Conservation (phyloP, 345 rosid species). For the Salix arbutifolia region DNA sequence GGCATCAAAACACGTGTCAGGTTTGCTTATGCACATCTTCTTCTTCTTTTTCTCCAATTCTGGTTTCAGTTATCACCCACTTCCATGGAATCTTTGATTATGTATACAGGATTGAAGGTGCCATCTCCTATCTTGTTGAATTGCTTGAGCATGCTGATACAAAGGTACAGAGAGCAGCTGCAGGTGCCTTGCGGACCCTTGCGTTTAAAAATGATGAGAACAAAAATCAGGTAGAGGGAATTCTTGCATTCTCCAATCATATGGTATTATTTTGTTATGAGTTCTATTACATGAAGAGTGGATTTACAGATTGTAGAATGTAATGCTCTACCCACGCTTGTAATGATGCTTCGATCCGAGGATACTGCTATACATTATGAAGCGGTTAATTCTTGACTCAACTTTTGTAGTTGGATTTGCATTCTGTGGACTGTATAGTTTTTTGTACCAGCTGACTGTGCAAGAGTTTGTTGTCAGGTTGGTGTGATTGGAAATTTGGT, state of each 20-base stretch:
- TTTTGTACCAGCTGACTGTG: constrained; percentile 16
- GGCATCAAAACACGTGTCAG: constrained; percentile 58
- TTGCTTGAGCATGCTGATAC: constrained; percentile 47
- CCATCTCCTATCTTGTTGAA: constrained; percentile 69
- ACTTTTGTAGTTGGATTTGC: neutral
- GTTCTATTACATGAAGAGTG: constrained; percentile 5
- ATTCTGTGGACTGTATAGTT: constrained; percentile 1
- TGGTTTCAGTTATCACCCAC: neutral
- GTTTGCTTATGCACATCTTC: constrained; percentile 20
- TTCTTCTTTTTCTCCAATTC: neutral
- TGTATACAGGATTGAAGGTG: constrained; percentile 57
- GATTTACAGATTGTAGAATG: constrained; percentile 62
- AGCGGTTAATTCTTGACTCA: constrained; percentile 48
- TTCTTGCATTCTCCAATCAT: neutral
- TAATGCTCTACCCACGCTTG: constrained; percentile 60
- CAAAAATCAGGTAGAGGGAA: constrained; percentile 47
- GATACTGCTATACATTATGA: constrained; percentile 59
- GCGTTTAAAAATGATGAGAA: constrained; percentile 75
- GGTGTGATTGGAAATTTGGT: constrained; percentile 75
- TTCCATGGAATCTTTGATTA: constrained; percentile 3
- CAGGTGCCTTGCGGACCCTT: constrained; percentile 68
- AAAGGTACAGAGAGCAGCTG: constrained; percentile 79
- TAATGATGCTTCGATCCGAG: constrained; percentile 61
- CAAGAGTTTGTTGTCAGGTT: constrained; percentile 37
- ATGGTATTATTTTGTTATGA: neutral